A percentile compares a stretch with the other conserved stretches of the same genome.
Conservation (phyloP, 192 early-diverging fungal species). For the Podila horticola region DNA sequence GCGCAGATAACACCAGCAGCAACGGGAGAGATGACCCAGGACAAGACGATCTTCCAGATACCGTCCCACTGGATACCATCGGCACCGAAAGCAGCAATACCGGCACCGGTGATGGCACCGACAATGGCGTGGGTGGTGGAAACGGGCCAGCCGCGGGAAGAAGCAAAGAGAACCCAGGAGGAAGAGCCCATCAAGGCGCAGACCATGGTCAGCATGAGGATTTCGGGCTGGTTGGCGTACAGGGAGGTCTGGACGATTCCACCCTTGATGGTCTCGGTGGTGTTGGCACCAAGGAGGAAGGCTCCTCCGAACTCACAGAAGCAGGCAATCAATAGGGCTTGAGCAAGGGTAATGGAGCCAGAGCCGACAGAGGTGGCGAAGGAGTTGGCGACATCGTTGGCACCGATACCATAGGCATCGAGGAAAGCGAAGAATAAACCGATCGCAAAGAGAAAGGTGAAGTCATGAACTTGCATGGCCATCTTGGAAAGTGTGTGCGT, state of each 20-base stretch:
- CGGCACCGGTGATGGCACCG: constrained; percentile 80
- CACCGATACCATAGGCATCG: constrained; percentile 83
- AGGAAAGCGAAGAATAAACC: constrained; percentile 68
- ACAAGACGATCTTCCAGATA: constrained; percentile 23
- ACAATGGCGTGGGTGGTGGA: constrained; percentile 88
- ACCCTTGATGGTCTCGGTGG: constrained; percentile 82
- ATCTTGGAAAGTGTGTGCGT: constrained; percentile 4
- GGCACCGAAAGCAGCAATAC: constrained; percentile 78
- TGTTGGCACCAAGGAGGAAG: constrained; percentile 71
- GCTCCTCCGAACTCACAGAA: constrained; percentile 88
- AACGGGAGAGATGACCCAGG: constrained; percentile 83
- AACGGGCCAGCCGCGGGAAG: constrained; percentile 76
- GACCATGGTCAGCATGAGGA: constrained; percentile 81
- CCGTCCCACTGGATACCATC: constrained; percentile 69
- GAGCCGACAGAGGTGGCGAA: constrained; percentile 90
- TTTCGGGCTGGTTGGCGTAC: constrained; percentile 68
- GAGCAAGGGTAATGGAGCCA: constrained; percentile 76
- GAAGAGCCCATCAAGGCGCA: constrained; percentile 84
- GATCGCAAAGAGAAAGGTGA: constrained; percentile 70
- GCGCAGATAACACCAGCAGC: constrained; percentile 71
- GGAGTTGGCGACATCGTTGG: constrained; percentile 91
- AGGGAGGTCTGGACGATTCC: constrained; percentile 65
- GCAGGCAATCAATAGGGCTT: constrained; percentile 80
- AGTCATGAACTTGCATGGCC: constrained; percentile 64
- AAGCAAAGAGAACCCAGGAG: constrained; percentile 79